Evolutionary conservation across 1,139 yeast genomes (phyloP).

Genomic region (Geotrichum australiense): DNA sequence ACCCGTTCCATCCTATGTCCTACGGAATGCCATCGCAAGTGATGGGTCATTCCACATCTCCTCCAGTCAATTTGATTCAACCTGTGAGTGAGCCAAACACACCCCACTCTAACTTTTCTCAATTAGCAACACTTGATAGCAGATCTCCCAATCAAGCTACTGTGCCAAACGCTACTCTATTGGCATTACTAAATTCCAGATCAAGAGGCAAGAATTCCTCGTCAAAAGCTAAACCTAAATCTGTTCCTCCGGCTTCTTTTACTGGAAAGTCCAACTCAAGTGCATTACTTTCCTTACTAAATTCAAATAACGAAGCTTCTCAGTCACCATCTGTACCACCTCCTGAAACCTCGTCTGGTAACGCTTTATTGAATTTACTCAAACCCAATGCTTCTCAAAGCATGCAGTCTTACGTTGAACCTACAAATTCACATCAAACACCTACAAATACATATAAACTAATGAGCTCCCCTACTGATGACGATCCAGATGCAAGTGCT

Average conservation of each 20-base stretch:
- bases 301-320: not conserved
- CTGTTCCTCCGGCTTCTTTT: not conserved
- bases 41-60: constrained; percentile 10
- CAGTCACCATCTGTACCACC: not conserved
- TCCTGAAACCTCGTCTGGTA: not conserved
- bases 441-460: not conserved
- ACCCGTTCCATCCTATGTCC: constrained; percentile 8
- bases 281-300: constrained; percentile 8
- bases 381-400: not conserved
- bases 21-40: constrained; percentile 18
- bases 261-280: constrained; percentile 6
- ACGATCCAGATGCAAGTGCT: not conserved
- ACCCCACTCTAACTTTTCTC: constrained; percentile 8
- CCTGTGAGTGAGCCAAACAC: constrained; percentile 11
- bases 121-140: constrained; percentile 12
- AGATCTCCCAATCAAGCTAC: constrained; percentile 27
- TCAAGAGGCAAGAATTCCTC: constrained; percentile 18
- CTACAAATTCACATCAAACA: not conserved
- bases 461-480: not conserved
- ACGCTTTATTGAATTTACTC: constrained; percentile 2
- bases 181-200: constrained; percentile 26
- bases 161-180: constrained; percentile 29
- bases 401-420: not conserved
- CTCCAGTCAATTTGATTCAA: constrained; percentile 9
- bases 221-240: constrained; percentile 1